Percentiles rank a stretch among this genome's conserved stretches.
Conservation (phyloP, 306 rosid species). For the Heteromeles arbutifolia region DNA sequence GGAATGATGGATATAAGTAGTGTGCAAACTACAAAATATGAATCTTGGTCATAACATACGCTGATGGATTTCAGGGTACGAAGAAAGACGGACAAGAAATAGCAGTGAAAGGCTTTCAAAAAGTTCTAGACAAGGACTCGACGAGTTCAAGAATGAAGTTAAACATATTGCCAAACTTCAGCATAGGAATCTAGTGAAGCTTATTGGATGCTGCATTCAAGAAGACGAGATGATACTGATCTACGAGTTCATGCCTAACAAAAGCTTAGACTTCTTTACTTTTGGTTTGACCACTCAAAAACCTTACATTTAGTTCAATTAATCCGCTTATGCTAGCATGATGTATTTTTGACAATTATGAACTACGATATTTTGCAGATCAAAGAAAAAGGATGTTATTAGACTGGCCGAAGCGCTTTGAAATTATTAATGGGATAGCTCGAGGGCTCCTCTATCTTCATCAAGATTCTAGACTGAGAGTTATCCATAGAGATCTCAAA, state of each 20-base stretch:
- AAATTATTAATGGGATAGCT: constrained; percentile 26
- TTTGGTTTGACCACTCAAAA: constrained; percentile 17
- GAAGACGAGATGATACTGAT: constrained; percentile 28
- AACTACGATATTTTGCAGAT: background rate
- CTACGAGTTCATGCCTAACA: constrained; percentile 34
- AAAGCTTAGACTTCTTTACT: constrained; percentile 40
- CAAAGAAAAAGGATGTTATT: background rate
- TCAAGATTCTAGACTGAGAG: constrained; percentile 38
- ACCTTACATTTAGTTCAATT: too few relatives aligned
- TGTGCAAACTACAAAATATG: background rate
- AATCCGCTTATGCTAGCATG: too few relatives aligned
- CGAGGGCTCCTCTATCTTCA: constrained; percentile 37
- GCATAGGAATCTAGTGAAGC: constrained; percentile 34
- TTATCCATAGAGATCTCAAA: constrained; percentile 37
- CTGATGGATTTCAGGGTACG: background rate
- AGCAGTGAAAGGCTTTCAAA: background rate
- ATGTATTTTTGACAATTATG: too few relatives aligned
- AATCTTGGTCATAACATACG: background rate
- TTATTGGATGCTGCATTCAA: constrained; percentile 32
- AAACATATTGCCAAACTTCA: constrained; percentile 24
- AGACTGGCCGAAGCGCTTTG: constrained; percentile 21
- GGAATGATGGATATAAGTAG: too few relatives aligned
- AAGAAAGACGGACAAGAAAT: background rate
- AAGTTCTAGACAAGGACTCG: constrained; percentile 9
- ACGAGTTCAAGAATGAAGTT: constrained; percentile 10